Evolutionary conservation across 2,329 filamentous ascomycete genomes (phyloP).

Genomic region (Exophiala alcalophila): DNA sequence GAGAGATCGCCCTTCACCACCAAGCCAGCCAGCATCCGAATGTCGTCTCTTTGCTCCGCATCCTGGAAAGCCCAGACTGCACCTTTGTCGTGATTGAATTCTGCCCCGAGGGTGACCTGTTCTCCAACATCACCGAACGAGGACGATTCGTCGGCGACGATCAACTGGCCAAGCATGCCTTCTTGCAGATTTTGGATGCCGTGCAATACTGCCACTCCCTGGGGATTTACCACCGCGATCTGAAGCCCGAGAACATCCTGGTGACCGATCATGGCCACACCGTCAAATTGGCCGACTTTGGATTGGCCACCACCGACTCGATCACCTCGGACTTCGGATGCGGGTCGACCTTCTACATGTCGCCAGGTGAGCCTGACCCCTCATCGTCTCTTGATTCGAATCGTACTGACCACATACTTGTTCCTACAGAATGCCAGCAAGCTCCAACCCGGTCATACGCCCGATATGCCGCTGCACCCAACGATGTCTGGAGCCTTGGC

Average conservation of each 20-base stretch:
- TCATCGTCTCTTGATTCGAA: too few species aligned
- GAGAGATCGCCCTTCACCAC: constrained; percentile 90
- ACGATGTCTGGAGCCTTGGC: constrained; percentile 97
- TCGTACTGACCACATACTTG: constrained; percentile 30
- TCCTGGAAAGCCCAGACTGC: constrained; percentile 86
- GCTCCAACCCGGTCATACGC: constrained; percentile 65
- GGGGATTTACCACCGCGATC: constrained; percentile 93
- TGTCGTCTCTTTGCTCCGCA: constrained; percentile 89
- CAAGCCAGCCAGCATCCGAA: constrained; percentile 84
- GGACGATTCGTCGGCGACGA: constrained; percentile 93
- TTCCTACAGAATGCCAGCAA: constrained; percentile 77
- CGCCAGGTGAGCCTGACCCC: constrained; percentile 69
- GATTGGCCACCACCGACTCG: constrained; percentile 80
- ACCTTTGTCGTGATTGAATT: constrained; percentile 96
- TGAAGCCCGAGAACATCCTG: constrained; percentile 97
- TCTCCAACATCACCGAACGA: constrained; percentile 94
- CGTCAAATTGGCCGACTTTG: constrained; percentile 96
- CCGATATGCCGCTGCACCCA: constrained; percentile 87
- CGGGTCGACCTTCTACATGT: constrained; percentile 99
- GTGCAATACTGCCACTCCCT: constrained; percentile 90
- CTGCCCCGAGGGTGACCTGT: constrained; percentile 93
- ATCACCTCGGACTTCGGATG: constrained; percentile 93
- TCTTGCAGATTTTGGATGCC: constrained; percentile 93
- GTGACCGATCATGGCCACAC: constrained; percentile 84
- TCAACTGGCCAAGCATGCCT: constrained; percentile 77